These are phyloP conservation scores for Monosporascus sp. DNA, from an alignment of 2,329 filamentous ascomycete genomes.

Conservation along the genomic window DNA sequence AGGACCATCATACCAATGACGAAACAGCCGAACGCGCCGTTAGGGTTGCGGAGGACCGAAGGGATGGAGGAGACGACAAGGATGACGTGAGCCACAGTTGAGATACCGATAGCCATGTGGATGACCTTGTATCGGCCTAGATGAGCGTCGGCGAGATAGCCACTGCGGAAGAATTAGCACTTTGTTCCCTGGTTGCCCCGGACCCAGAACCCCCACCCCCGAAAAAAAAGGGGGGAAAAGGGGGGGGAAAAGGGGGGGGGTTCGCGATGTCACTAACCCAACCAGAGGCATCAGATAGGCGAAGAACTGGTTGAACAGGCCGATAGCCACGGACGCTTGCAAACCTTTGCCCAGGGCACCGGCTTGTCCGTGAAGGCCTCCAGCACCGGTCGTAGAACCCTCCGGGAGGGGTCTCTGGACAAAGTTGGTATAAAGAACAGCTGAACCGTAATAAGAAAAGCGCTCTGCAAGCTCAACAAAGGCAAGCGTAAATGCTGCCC, in stretches of 20 bases:
- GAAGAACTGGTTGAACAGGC: slow-evolving; percentile 56
- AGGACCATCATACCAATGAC: slow-evolving; percentile 57
- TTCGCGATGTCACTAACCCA: slow-evolving; percentile 37
- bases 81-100: slow-evolving; percentile 62
- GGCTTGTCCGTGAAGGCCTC: slow-evolving; percentile 26
- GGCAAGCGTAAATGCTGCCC: slow-evolving; percentile 63
- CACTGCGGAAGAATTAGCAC: slow-evolving; percentile 27
- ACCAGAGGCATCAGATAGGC: slow-evolving; percentile 55
- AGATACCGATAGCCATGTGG: slow-evolving; percentile 60
- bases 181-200: not conserved
- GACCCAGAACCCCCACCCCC: no score
- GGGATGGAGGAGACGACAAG: slow-evolving; percentile 63
- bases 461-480: slow-evolving; percentile 73
- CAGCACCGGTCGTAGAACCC: slow-evolving; percentile 50
- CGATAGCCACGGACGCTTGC: slow-evolving; percentile 45
- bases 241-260: no score
- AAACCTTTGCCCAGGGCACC: slow-evolving; percentile 57
- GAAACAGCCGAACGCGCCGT: slow-evolving; percentile 59
- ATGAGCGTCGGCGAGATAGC: slow-evolving; percentile 62
- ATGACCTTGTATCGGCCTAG: slow-evolving; percentile 71
- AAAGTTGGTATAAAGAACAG: slow-evolving; percentile 64
- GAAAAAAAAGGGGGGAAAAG: no score
- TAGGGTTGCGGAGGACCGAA: slow-evolving; percentile 51
- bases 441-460: slow-evolving; percentile 72
- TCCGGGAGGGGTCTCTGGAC: slow-evolving; percentile 51